Evolutionary conservation across 2,329 filamentous ascomycete species (phyloP), one percentile per base, ranked within the genome.

Genomic region (Fusarium sp.): DNA sequence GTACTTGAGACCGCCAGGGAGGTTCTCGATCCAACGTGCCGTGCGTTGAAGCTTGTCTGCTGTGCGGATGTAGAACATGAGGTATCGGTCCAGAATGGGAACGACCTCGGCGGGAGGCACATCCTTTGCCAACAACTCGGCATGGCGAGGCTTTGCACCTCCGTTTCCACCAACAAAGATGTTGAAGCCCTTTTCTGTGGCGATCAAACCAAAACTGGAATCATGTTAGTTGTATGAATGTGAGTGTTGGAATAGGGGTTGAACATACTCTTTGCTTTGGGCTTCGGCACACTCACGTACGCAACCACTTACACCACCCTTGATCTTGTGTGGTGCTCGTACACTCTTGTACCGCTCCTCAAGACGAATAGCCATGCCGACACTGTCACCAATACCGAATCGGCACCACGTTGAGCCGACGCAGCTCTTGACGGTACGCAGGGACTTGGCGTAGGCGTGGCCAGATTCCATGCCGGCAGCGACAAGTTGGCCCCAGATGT

Each of bases 271-370:
- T 83, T 98, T 98, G 83, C 92, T 96, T 80, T 97, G 95, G 2
- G 95, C 95, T 83, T 98, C 95, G 1, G 95, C 95, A 76, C 95
- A 98, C 83, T 98, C 95, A 64, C 95, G 89, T n/a, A 98, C 94
- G 74, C 95, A 98, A 14, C 95, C 95, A 64, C 93, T 95, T 0
- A 98, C 95, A 65, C 94, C 95, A 1, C 94, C 95, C 83, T 98
- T 98, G 81, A 97, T 90, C 86, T 98, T 98, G 82, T 98, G 95
- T 10, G 95, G 95, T 18, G 89, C 89, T n/a, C 95, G 91, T 68
- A 98, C 93, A 79, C 93, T 94, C 88, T 98, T 98, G 84, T 98
- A 98, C 54, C 95, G 90, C 84, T 97, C 94, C 83, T 98, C 95
- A 1, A 97, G 84, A 5, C 94, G 89, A 18, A 98, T 92, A 0